These are phyloP conservation scores for Alternaria atra DNA, from an alignment of 2,329 filamentous ascomycete species.

Conservation along the genomic window DNA sequence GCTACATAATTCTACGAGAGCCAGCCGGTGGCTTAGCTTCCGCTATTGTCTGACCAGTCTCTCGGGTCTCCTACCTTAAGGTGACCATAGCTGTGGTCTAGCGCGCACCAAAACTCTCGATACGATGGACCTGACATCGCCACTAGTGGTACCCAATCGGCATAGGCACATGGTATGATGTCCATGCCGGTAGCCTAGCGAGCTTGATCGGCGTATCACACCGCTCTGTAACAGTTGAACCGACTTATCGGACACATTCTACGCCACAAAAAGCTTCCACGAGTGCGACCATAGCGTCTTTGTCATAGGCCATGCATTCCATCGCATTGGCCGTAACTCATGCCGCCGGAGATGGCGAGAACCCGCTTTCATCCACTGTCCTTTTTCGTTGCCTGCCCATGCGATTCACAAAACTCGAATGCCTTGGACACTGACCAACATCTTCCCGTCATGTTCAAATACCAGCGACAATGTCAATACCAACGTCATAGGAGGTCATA, in stretches of 20 bases:
- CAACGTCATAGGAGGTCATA: constrained; percentile 13
- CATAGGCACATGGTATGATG: constrained; percentile 16
- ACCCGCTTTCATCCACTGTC: constrained; percentile 16
- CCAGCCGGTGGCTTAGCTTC: constrained; percentile 23
- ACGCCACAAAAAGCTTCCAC: constrained; percentile 35
- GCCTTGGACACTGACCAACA: background rate
- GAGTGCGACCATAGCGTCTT: constrained; percentile 21
- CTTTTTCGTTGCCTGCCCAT: constrained; percentile 7
- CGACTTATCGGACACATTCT: constrained; percentile 27
- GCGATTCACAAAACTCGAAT: background rate
- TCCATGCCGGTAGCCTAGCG: constrained; percentile 22
- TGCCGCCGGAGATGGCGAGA: constrained; percentile 15
- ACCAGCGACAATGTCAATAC: background rate
- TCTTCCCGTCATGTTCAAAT: constrained; percentile 6
- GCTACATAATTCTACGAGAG: constrained; percentile 21
- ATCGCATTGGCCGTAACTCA: constrained; percentile 23
- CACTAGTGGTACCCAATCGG: constrained; percentile 21
- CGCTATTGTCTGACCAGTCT: constrained; percentile 27
- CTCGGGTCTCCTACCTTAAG: constrained; percentile 25
- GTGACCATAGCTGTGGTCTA: constrained; percentile 32
- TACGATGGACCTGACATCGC: constrained; percentile 5
- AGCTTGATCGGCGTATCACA: constrained; percentile 22
- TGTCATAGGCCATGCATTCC: constrained; percentile 9
- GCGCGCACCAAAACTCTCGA: constrained; percentile 23
- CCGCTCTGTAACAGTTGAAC: constrained; percentile 25